A percentile compares a stretch with the other conserved stretches of the same genome.
phyloP scores from a whole-genome alignment of 441 rosid species.

The Gossypium gossypioides region DNA sequence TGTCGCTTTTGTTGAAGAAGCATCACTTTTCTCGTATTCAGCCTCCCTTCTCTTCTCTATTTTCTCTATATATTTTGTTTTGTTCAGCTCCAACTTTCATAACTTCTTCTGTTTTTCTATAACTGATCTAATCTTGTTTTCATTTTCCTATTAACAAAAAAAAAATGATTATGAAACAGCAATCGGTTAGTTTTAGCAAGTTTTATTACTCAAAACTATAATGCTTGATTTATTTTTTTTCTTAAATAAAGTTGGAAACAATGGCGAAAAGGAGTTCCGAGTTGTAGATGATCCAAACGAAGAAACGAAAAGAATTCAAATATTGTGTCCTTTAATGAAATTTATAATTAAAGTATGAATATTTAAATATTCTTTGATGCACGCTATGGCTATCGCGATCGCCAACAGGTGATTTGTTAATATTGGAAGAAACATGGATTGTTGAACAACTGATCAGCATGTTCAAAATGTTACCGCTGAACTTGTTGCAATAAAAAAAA shows the following conservation, averaged over 20 bases:
- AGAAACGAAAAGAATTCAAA: background rate
- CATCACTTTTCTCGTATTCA: slow-evolving; percentile 37
- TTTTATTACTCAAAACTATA: background rate
- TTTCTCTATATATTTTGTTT: background rate
- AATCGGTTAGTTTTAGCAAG: background rate
- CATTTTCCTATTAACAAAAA: background rate
- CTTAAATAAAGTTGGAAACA: background rate
- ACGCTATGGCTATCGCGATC: background rate
- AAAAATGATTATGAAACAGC: background rate
- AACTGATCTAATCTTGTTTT: background rate
- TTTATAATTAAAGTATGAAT: background rate
- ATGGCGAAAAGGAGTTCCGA: background rate
- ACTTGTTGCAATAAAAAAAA: background rate
- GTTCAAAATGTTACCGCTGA: background rate
- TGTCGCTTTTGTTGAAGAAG: slow-evolving; percentile 40
- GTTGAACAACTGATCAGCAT: background rate
- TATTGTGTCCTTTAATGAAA: background rate
- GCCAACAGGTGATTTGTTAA: background rate
- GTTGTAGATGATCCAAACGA: background rate
- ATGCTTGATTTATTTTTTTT: background rate
- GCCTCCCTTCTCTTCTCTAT: background rate
- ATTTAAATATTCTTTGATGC: background rate
- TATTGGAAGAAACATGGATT: background rate
- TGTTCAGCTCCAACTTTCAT: background rate
- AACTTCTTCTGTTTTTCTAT: background rate